Base-by-base conservation (phyloP, 2,329 filamentous ascomycete species). In the Chaetomium sp. region DNA sequence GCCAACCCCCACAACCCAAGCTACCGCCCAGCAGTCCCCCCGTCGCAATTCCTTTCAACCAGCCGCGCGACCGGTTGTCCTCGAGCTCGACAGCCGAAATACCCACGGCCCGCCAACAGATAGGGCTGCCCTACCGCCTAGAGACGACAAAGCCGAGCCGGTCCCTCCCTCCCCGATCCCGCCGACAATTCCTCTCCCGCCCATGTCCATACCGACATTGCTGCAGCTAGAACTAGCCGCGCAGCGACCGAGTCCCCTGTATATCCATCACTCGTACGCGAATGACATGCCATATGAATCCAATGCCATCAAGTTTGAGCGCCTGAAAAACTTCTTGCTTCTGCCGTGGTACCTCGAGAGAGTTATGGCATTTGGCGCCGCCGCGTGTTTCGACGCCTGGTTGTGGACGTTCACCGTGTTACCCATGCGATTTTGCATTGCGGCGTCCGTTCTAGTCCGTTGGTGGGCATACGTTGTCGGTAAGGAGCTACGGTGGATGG, bases 351-450 rank as follows among this genome's bases (percentile, higher is more conserved):
- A 90, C 66, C 82, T 99, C 5, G 95, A 99, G 78, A 85, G 90
- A 54, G 90, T 93, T 0, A 83, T 99, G 6, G 87, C 88, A 65
- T 98, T 99, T 77, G 95, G 95, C 7, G 89, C 91, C 0, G 78
- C 98, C 38, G 93, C 94, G 7, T 99, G 95, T 77, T 82, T 99
- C 6, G 95, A 99, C 75, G 91, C 94, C 1, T 99, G 94, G 93
- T 85, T 99, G 1, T 95, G 97, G 78, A 96, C 92, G 0, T 96
- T 99, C 72, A 99, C 95, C 0, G 97, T 99, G 53, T 81, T 99
- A 0, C 95, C 95, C 0, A 83, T 99, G 65, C 86, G 95, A 2
- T 98, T 99, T 71, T 76, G 90, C 61, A 90, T 93, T 65, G 94
- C 95, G 0, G 72, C 94, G 0, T 87, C 86, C 23, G 87, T 98